Base-by-base conservation (phyloP, 257 asterid genomes). In the Knoxia roxburghii region DNA sequence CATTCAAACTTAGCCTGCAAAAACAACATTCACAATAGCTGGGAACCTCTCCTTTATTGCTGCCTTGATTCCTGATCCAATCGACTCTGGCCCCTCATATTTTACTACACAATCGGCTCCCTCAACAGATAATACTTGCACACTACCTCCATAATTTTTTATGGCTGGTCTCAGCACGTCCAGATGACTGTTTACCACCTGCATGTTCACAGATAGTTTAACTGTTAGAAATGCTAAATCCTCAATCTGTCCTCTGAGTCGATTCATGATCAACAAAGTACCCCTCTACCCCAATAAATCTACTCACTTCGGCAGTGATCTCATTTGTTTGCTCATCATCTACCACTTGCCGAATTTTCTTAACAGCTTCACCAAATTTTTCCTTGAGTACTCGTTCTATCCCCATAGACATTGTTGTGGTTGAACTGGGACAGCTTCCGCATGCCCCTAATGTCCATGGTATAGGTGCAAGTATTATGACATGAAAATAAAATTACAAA, bases 351-450 rank as follows among this genome's bases (percentile, higher is more conserved):
- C 87, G 75, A 68, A 92, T 81, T 59, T 89, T 96, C 83, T 84
- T 87, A 52, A 89, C 63, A 37, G 92, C 83, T 53, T 86, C 90
- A 57, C 98, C 97, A 65, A 92, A 92, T 70, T 92, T 89, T 73
- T 92, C 98, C 80, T 87, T 86, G 45, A 92, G 92, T 50, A 86
- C 96, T 72, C 73, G 86, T 76, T 87, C 97, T 11, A 92, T 85
- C 17, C 98, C 98, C 97, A 92, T 72, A 69, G 78, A 87, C 98
- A 92, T 92, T 45, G 98, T 92, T 24, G 97, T 89, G 1, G 96
- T 87, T 58, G 97, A 89, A 71, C 98, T 89, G 26, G 97, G 97
- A 62, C 97, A 92, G 75, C 87, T 87, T 68, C 73, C 96, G 29
- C 97, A 89, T 17, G 98, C 95, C 69, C 97, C 97, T 88, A 53